Percentiles rank a stretch among this genome's conserved stretches.
These are phyloP conservation scores for Papiliotrema nemorosa DNA, from an alignment of 1,284 basidiomycete genomes.

Conservation along the genomic window DNA sequence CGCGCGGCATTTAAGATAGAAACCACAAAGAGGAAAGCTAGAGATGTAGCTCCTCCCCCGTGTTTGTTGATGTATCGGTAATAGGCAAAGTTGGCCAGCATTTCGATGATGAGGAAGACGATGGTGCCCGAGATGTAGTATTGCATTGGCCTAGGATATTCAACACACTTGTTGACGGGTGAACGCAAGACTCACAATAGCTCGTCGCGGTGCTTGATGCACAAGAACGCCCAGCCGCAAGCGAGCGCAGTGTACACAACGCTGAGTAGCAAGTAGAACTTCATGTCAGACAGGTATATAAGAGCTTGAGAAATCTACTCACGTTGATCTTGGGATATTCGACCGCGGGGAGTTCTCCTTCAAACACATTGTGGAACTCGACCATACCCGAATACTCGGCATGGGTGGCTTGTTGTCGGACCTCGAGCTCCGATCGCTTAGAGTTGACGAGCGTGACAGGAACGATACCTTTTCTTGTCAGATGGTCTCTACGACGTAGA, in stretches of 20 bases:
- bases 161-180: not conserved
- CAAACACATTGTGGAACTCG: conserved; percentile 82
- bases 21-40: conserved; percentile 82
- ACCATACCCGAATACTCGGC: conserved; percentile 79
- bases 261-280: conserved; percentile 89
- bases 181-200: conserved; percentile 54
- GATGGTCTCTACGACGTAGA: conserved; percentile 2
- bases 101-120: conserved; percentile 85
- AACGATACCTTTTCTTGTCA: conserved; percentile 62
- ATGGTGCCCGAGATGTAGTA: conserved; percentile 93
- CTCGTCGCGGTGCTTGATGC: conserved; percentile 75
- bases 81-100: conserved; percentile 70
- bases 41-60: conserved; percentile 67
- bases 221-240: conserved; percentile 76
- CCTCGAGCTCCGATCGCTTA: conserved; percentile 13
- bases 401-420: conserved; percentile 54
- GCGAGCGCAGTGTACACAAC: conserved; percentile 69
- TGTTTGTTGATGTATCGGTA: conserved; percentile 79
- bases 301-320: conserved; percentile 38
- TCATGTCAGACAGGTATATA: conserved; percentile 7
- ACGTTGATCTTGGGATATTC: conserved; percentile 99
- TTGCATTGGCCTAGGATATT: conserved; percentile 51
- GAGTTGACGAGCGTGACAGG: conserved; percentile 65
- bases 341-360: conserved; percentile 82
- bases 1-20: conserved; percentile 82